phyloP scores from a whole-genome alignment of 306 rosid genomes.

The Canavalia ensiformis region DNA sequence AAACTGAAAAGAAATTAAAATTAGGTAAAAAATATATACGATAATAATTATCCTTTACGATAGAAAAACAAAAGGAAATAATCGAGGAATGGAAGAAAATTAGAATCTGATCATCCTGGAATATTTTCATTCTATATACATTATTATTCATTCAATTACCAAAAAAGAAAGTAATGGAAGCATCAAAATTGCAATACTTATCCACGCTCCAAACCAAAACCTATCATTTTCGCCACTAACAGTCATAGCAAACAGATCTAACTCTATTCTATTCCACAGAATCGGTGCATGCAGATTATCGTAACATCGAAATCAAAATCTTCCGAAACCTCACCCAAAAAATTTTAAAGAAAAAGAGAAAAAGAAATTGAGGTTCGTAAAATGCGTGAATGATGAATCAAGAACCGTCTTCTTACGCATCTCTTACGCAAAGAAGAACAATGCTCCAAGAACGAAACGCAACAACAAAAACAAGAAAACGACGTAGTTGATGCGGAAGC shows the following conservation, averaged over 20 bases:
- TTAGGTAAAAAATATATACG: too few relatives aligned
- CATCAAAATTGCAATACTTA: neutral
- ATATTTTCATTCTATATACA: neutral
- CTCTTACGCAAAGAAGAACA: too few relatives aligned
- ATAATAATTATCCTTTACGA: too few relatives aligned
- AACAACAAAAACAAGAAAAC: neutral
- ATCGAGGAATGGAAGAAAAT: too few relatives aligned
- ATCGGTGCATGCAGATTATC: neutral
- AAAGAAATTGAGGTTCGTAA: neutral
- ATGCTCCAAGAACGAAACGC: neutral
- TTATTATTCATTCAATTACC: neutral
- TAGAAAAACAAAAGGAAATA: too few relatives aligned
- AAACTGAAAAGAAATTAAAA: too few relatives aligned
- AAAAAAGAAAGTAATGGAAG: neutral
- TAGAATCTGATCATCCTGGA: neutral
- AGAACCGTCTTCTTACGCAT: too few relatives aligned
- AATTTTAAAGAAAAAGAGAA: too few relatives aligned
- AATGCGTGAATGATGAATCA: neutral
- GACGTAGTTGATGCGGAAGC: neutral
- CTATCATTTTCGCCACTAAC: neutral
- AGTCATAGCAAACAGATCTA: neutral
- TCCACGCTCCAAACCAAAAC: neutral
- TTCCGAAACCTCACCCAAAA: neutral
- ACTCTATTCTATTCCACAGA: neutral
- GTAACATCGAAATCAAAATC: neutral